Evolutionary conservation across 805 yeast species (phyloP), one percentile per base, ranked within the genome.

Genomic region (Starmerella riodocensis): DNA sequence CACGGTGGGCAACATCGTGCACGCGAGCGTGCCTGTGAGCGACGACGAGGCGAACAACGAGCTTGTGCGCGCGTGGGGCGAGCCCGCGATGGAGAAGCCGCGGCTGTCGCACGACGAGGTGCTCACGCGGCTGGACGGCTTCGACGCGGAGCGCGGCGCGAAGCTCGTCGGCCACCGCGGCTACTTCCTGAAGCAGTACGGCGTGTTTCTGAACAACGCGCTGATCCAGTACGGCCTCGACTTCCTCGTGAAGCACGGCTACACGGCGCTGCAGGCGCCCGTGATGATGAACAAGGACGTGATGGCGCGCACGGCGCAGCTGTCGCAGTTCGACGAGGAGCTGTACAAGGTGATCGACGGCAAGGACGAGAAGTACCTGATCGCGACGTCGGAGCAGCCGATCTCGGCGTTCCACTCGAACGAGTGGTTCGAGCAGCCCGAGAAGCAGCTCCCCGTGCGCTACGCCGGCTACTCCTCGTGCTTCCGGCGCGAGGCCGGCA

Each of bases 281-380:
- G 95, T 88, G 32, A 91, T 91, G 98, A 84, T 91, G 95, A 91
- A 91, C 76, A 91, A 91, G 67, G 97, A 91, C 43, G 93, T 85
- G 42, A 91, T 91, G 98, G 97, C 97, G 53, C 86, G 83, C 66
- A 91, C 98, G 52, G 98, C 98, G 7, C 98, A 91, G 67, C 76
- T 91, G 61, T 85, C 96, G 27, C 86, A 91, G 59, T 91, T 91
- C 55, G 98, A 91, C 63, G 98, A 91, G 70, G 98, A 91, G 65
- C 71, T 91, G 56, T 91, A 91, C 70, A 91, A 91, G 67, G 97
- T 91, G 43, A 66, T 82, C 36, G 98, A 91, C 59, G 98, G 98
- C 59, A 86, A 79, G 35, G 98, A 88, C 58, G 98, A 91, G 67
- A 91, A 88, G 69, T 91, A 91, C 61, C 72, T 91, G 62, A 84